A percentile compares a stretch with the other conserved stretches of the same genome.
These are phyloP conservation scores for Mesembryanthemum crystallinum DNA, from an alignment of 148 eudicot genomes.

Conservation along the genomic window DNA sequence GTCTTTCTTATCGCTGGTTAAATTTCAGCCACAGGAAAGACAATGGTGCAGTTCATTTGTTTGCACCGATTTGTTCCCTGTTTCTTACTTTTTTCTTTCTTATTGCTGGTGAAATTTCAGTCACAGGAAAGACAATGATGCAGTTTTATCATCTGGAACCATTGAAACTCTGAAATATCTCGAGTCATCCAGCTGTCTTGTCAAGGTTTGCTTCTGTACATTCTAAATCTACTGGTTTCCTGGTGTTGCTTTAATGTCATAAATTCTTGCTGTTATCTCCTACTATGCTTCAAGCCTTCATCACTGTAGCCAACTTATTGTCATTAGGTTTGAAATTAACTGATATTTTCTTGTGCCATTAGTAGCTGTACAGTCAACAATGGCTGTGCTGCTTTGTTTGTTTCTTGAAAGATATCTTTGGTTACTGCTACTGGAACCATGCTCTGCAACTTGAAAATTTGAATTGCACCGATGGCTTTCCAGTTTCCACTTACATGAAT, in stretches of 20 bases:
- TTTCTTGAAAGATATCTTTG: background rate
- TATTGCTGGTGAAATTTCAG: slow-evolving; percentile 29
- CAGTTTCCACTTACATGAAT: too few species aligned
- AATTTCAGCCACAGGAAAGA: slow-evolving; percentile 28
- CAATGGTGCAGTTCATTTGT: slow-evolving; percentile 17
- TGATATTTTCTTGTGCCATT: background rate
- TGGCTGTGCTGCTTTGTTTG: background rate
- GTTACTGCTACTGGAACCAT: background rate
- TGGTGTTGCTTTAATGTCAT: slow-evolving; percentile 5
- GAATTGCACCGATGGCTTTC: too few species aligned
- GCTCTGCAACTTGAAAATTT: background rate
- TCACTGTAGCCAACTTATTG: background rate
- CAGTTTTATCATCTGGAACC: slow-evolving; percentile 32
- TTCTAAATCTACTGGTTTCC: background rate
- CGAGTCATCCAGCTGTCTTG: slow-evolving; percentile 36
- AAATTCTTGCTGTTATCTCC: background rate
- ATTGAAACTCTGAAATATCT: slow-evolving; percentile 47
- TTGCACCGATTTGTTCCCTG: background rate
- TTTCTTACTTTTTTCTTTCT: slow-evolving; percentile 1
- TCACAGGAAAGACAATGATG: slow-evolving; percentile 23
- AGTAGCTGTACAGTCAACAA: background rate
- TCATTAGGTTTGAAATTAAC: background rate
- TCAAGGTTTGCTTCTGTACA: slow-evolving; percentile 41
- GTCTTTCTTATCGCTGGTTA: slow-evolving; percentile 20
- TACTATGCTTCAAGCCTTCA: background rate